Base-by-base conservation (phyloP, 257 asterid species). In the Nicotiana tabacum region DNA sequence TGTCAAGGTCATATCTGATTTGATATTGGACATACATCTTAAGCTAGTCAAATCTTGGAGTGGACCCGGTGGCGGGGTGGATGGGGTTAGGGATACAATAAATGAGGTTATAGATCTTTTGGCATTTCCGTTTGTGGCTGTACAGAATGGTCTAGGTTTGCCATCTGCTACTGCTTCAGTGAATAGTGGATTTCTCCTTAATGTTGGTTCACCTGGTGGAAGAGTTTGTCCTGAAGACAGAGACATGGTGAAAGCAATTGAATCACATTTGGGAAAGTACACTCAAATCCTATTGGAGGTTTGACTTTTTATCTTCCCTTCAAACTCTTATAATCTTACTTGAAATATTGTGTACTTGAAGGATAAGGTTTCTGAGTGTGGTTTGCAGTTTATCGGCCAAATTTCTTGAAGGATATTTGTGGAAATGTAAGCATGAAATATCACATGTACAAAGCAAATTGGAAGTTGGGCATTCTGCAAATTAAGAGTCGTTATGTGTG, bases 191-290 rank as follows among this genome's bases (percentile, higher is more conserved):
- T 92, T 90, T 83, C 92, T 96, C 85, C 94, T 96, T 88, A 96
- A 96, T 84, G 86, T 94, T 91, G 99, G 97, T 55, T 94, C 99
- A 83, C 98, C 99, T 66, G 98, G 98, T 81, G 98, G 97, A 62
- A 91, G 90, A 85, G 89, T 96, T 83, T 93, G 97, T 89, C 89
- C 92, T 68, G 98, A 94, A 82, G 99, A 96, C 88, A 94, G 88
- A 87, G 99, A 96, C 87, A 90, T 94, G 97, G 90, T 91, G 84
- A 94, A 89, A 91, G 92, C 97, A 64, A 93, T 96, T 74, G 97
- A 94, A 82, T 82, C 95, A 55, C 89, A 86, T 91, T 91, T 96
- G 93, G 93, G 93, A 78, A 93, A 90, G 87, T 96, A 96, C 84
- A 91, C 92, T 70, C 98, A 92, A 88, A 91, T 92, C 88, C 97